Base-by-base conservation (phyloP, 2,329 filamentous ascomycete species). In the Blastomyces silverae region DNA sequence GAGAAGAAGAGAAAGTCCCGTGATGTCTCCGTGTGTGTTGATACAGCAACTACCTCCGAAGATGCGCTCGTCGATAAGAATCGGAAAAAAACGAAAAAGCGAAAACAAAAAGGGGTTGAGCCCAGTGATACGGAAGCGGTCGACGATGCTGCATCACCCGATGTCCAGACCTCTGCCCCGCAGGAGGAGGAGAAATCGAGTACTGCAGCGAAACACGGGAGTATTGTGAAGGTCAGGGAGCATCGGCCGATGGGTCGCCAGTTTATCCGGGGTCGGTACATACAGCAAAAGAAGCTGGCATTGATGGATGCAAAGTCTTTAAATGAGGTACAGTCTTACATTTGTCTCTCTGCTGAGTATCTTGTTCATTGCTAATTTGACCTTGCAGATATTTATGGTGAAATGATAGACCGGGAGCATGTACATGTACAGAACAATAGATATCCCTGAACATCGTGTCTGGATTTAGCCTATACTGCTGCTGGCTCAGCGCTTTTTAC, bases 281-380 rank as follows among this genome's bases (percentile, higher is more conserved):
- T 97, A 72, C 89, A 89, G 64, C 90, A 94, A 71, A 97, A 97
- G 81, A 87, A 87, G 71, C 85, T 88, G 79, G 92, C 92, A 2
- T 84, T 92, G 65, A 84, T 91, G 79, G 90, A 97, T 75, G 84
- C 87, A 60, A 87, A 89, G 72, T 90, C 92, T 17, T 78, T 97
- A 73, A 93, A 92, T 75, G 92, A 97, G 86, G 90, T 92, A 79
- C 76, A 80, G 72, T 44, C 66, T 64, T 17, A 25, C 20, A 20
- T 25, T 20, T 20, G 15, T 50, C 22, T 46, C n/a, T 53, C 42
- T 46, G 7, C 48, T 57, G 17, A 22, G 20, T 28, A 10, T n/a
- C 17, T 46, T 20, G 37, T 59, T 64, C 59, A 66, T 65, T 34
- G n/a, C 34, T 55, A 42, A 53, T 22, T 58, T 25, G 5, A 28